phyloP scores from a whole-genome alignment of 768 basidiomycete genomes.

The Naganishia vishniacii region DNA sequence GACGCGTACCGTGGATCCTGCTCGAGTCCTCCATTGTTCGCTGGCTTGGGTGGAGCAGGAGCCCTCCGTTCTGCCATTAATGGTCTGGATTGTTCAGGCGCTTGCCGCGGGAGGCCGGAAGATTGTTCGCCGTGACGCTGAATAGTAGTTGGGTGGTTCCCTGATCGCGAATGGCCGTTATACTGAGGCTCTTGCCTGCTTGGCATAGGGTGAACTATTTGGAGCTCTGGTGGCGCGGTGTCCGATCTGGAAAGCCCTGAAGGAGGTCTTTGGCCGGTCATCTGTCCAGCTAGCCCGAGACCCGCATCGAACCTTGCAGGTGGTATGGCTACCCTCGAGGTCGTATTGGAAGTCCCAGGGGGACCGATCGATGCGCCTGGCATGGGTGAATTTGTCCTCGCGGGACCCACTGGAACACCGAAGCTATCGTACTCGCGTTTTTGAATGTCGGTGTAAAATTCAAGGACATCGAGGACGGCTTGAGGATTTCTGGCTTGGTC shows the following conservation, averaged over 20 bases:
- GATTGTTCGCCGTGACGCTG: conserved; percentile 15
- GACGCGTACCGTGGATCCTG: conserved; percentile 3
- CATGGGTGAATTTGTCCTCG: conserved; percentile 32
- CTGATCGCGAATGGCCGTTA: conserved; percentile 1
- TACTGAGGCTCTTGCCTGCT: conserved; percentile 30
- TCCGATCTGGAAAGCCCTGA: conserved; percentile 53
- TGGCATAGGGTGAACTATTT: conserved; percentile 35
- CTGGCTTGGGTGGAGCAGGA: conserved; percentile 39
- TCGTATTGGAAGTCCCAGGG: neutral
- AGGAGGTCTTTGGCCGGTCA: conserved; percentile 34
- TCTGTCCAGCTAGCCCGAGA: conserved; percentile 75
- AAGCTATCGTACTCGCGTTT: conserved; percentile 76
- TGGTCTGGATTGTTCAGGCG: conserved; percentile 27
- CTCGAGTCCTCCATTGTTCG: conserved; percentile 13
- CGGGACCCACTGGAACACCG: conserved; percentile 43
- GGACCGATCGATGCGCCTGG: conserved; percentile 26
- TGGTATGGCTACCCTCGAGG: conserved; percentile 17
- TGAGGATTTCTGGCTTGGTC: conserved; percentile 96
- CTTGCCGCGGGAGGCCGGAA: conserved; percentile 10
- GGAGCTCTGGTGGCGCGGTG: conserved; percentile 46
- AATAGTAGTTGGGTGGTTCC: neutral
- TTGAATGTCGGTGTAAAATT: conserved; percentile 97
- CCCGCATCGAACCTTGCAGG: conserved; percentile 80
- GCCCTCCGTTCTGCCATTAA: conserved; percentile 44
- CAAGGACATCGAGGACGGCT: conserved; percentile 92